phyloP scores from a whole-genome alignment of 2,329 filamentous ascomycete species.

The Fusarium pseudocircinatum region DNA sequence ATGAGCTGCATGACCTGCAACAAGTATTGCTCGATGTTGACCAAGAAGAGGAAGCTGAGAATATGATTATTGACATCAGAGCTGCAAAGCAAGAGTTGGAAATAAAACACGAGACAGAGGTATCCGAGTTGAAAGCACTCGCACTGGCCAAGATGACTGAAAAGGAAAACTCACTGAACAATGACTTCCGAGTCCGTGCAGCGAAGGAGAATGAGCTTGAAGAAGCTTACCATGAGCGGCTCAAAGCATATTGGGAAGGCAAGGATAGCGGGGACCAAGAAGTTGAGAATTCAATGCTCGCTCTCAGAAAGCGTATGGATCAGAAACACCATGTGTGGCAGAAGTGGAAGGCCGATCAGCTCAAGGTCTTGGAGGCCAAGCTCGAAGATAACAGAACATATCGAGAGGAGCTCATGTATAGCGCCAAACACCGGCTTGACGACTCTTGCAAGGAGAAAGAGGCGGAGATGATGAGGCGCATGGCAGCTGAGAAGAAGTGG shows the following conservation, averaged over 20 bases:
- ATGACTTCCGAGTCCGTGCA: constrained; percentile 55
- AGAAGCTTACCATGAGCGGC: constrained; percentile 52
- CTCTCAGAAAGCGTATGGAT: constrained; percentile 54
- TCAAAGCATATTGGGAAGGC: constrained; percentile 52
- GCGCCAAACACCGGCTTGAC: constrained; percentile 46
- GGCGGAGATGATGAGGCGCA: constrained; percentile 46
- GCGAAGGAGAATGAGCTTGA: constrained; percentile 56
- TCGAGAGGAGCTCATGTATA: constrained; percentile 55
- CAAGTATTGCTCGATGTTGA: constrained; percentile 48
- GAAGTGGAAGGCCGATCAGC: constrained; percentile 52
- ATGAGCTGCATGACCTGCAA: constrained; percentile 56
- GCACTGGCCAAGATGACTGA: constrained; percentile 45
- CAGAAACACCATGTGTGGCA: constrained; percentile 52
- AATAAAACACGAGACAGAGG: constrained; percentile 48
- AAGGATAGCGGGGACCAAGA: constrained; percentile 47
- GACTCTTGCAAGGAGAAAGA: constrained; percentile 45
- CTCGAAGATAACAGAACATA: constrained; percentile 54
- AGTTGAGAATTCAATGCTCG: constrained; percentile 47
- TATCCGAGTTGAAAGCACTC: constrained; percentile 41
- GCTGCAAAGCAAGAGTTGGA: constrained; percentile 44
- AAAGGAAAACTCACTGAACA: constrained; percentile 48
- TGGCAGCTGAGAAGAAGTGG: constrained; percentile 59
- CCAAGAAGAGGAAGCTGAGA: constrained; percentile 50
- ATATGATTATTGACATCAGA: constrained; percentile 38
- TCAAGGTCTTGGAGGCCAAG: constrained; percentile 48